These are phyloP conservation scores for Epichloe brachyelytri DNA, from an alignment of 2,329 filamentous ascomycete genomes.

Conservation along the genomic window DNA sequence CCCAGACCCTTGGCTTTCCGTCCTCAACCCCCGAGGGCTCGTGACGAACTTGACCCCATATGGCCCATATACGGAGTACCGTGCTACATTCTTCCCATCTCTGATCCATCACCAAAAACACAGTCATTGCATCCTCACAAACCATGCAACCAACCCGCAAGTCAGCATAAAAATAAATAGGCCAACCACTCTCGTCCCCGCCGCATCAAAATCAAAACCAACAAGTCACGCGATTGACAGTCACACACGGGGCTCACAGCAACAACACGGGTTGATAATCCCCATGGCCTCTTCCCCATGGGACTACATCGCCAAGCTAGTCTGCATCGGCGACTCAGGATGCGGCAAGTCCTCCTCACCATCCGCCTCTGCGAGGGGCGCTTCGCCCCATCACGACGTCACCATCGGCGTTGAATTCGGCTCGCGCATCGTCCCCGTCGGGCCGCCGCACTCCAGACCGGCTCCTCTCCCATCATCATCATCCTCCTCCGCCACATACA, in stretches of 20 bases:
- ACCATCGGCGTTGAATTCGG: slow-evolving; percentile 97
- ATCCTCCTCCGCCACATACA: slow-evolving; percentile 8
- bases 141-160: not conserved
- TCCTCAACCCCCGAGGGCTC: not conserved
- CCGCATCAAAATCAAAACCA: not conserved
- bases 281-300: slow-evolving; percentile 58
- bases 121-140: not conserved
- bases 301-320: slow-evolving; percentile 98
- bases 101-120: not conserved
- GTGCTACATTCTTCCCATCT: not conserved
- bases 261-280: not conserved
- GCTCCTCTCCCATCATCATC: slow-evolving; percentile 12
- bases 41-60: not conserved
- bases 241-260: not conserved
- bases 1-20: not conserved
- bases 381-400: slow-evolving; percentile 89
- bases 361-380: slow-evolving; percentile 94
- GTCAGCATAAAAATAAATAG: not conserved
- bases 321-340: slow-evolving; percentile 92
- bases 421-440: slow-evolving; percentile 81
- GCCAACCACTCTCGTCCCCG: not conserved
- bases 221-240: no score
- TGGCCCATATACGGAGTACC: not conserved
- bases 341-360: slow-evolving; percentile 92
- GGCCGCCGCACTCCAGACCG: slow-evolving; percentile 55